These are phyloP conservation scores for Oenanthe javanica DNA, from an alignment of 140 eudicot genomes.

Conservation along the genomic window DNA sequence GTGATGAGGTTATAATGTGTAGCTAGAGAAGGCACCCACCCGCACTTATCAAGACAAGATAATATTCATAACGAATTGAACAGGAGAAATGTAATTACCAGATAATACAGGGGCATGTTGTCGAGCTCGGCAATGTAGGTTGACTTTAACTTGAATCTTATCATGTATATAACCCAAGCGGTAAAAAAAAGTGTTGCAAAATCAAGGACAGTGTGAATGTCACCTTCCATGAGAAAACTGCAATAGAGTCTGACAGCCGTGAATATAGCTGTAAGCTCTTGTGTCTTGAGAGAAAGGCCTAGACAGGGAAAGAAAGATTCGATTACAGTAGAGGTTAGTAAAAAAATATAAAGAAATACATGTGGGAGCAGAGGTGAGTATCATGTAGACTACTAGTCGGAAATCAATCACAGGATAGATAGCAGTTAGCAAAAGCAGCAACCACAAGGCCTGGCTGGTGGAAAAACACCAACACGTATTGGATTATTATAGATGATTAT, in stretches of 20 bases:
- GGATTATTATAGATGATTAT: too few species aligned
- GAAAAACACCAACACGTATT: background rate
- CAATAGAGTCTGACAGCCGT: constrained; percentile 60
- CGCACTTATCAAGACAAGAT: background rate
- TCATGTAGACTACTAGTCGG: background rate
- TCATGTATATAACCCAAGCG: constrained; percentile 87
- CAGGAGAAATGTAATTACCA: constrained; percentile 31
- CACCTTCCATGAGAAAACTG: constrained; percentile 56
- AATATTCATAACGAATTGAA: background rate
- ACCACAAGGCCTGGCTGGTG: background rate
- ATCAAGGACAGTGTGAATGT: constrained; percentile 83
- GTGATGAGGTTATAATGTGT: background rate
- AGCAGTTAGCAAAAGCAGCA: background rate
- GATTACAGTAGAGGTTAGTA: too few species aligned
- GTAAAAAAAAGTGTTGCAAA: constrained; percentile 57
- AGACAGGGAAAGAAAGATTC: constrained; percentile 3
- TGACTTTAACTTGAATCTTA: constrained; percentile 54
- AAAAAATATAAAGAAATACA: too few species aligned
- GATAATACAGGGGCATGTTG: constrained; percentile 53
- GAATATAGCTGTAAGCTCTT: constrained; percentile 82
- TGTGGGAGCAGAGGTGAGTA: background rate
- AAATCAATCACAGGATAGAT: background rate
- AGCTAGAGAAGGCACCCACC: background rate
- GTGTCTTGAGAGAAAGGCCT: constrained; percentile 88
- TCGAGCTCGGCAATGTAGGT: constrained; percentile 65